Evolutionary conservation across 163 green algal genomes (phyloP), one percentile per base, ranked within the genome.

Genomic region (Prototheca cutis): DNA sequence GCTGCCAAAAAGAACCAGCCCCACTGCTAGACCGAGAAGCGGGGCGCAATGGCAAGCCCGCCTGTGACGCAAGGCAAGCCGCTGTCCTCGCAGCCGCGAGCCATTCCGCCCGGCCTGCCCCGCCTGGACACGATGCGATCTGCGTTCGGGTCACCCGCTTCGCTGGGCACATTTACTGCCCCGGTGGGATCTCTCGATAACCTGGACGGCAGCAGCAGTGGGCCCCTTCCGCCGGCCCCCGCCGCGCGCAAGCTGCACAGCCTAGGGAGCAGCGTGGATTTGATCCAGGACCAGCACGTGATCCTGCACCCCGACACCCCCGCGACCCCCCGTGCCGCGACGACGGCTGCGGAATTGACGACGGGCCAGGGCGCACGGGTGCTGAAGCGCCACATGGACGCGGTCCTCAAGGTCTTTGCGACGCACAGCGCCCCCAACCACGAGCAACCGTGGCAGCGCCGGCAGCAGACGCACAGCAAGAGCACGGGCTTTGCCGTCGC

Each of bases 341-440:
- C 33, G 15, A 36, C 57, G 13, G 57, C 27, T 4, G 29, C 48
- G 33, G 31, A 51, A 23, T 23, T 51, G 17, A 51, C 42, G 5
- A 51, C 42, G 42, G 42, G 42, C 1, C 5, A 19, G 13, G 42
- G 42, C 42, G 6, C 25, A 21, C 59, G 57, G 48, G 59, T 59
- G 21, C 57, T 74, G 7, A 65, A 68, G 62, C 27, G 32, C 21
- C 66, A 74, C 59, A 74, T 74, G 66, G 66, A 74, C 48, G 59
- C 52, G 0, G 60, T 67, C 29, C 49, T 67, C n/a, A 67, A 67
- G 51, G 60, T 67, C 28, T 61, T 67, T 61, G 51, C 51, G 23
- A 61, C 52, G 18, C 60, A 67, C 60, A 95, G 83, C 17, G 83
- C 96, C 78, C 91, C 91, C 53, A 97, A 97, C 75, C 96, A 83